Percentiles rank a stretch among this genome's conserved stretches.
Evolutionary conservation across 495 filamentous ascomycete species (phyloP).

Genomic region (Aspergillus biplanus): DNA sequence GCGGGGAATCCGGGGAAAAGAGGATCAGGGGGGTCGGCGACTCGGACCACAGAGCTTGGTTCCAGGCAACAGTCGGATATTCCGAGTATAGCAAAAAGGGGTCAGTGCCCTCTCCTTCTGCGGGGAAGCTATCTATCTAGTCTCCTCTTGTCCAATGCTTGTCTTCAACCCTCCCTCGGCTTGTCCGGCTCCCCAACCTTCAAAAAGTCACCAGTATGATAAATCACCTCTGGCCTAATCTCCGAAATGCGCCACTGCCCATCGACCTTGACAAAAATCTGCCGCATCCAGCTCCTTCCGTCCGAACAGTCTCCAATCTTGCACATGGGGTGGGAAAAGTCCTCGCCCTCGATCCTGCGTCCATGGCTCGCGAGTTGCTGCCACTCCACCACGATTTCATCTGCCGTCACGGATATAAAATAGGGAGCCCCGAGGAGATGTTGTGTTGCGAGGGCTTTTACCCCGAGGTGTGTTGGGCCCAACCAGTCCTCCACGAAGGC

Average conservation of each 20-base stretch:
- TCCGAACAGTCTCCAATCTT: slow-evolving; percentile 13
- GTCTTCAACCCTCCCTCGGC: neutral
- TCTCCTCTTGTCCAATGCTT: no score
- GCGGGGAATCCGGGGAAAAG: neutral
- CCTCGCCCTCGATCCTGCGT: slow-evolving; percentile 18
- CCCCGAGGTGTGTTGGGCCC: slow-evolving; percentile 24
- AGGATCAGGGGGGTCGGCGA: neutral
- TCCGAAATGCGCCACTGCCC: slow-evolving; percentile 17
- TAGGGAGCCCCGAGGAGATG: slow-evolving; percentile 33
- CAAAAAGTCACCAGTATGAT: slow-evolving; percentile 28
- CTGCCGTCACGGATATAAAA: slow-evolving; percentile 27
- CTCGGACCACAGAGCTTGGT: no score
- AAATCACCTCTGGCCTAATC: slow-evolving; percentile 26
- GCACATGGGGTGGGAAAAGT: neutral
- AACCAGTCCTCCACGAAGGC: slow-evolving; percentile 31
- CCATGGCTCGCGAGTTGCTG: slow-evolving; percentile 33
- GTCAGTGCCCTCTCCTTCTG: no score
- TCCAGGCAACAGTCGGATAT: neutral
- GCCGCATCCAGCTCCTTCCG: slow-evolving; percentile 19
- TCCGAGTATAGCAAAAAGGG: neutral
- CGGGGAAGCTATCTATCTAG: no score
- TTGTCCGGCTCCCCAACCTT: neutral
- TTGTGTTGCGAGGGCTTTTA: slow-evolving; percentile 32
- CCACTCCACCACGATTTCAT: slow-evolving; percentile 33
- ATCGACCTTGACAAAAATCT: slow-evolving; percentile 14